phyloP scores from a whole-genome alignment of 2,329 filamentous ascomycete species.

The Fusarium nelsonii region DNA sequence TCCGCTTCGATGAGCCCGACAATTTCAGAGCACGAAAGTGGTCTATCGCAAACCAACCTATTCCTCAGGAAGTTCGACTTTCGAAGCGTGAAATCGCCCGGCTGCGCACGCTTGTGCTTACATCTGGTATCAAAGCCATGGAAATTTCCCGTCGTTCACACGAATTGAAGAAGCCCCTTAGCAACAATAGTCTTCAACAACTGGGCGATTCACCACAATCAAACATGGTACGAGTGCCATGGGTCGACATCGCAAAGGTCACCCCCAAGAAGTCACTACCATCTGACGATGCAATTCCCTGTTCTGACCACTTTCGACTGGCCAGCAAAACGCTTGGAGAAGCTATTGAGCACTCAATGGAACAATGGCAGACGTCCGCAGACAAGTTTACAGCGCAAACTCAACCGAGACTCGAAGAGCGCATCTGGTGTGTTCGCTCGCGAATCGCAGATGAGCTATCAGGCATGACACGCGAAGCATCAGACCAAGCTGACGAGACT shows the following conservation, averaged over 20 bases:
- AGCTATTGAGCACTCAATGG: constrained; percentile 61
- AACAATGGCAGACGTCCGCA: constrained; percentile 70
- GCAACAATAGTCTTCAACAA: constrained; percentile 31
- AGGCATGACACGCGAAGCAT: constrained; percentile 72
- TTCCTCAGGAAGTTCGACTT: constrained; percentile 56
- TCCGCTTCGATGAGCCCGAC: constrained; percentile 42
- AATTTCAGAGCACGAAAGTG: constrained; percentile 58
- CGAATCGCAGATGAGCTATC: constrained; percentile 67
- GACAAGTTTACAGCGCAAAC: constrained; percentile 70
- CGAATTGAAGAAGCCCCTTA: constrained; percentile 56
- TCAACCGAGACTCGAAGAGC: constrained; percentile 63
- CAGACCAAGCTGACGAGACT: constrained; percentile 84
- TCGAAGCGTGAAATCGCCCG: constrained; percentile 82
- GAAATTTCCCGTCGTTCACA: constrained; percentile 79
- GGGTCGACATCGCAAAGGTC: constrained; percentile 60
- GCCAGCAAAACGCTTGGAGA: constrained; percentile 65
- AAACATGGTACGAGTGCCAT: constrained; percentile 49
- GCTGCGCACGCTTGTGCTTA: constrained; percentile 80
- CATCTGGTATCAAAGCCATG: constrained; percentile 89
- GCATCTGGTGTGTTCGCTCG: constrained; percentile 61
- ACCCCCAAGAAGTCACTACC: constrained; percentile 52
- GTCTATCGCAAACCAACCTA: constrained; percentile 62
- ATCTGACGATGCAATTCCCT: constrained; percentile 54
- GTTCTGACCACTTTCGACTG: constrained; percentile 62
- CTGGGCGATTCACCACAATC: constrained; percentile 42